These are phyloP conservation scores for Alternaria viburni DNA, from an alignment of 2,329 filamentous ascomycete genomes.

Conservation along the genomic window DNA sequence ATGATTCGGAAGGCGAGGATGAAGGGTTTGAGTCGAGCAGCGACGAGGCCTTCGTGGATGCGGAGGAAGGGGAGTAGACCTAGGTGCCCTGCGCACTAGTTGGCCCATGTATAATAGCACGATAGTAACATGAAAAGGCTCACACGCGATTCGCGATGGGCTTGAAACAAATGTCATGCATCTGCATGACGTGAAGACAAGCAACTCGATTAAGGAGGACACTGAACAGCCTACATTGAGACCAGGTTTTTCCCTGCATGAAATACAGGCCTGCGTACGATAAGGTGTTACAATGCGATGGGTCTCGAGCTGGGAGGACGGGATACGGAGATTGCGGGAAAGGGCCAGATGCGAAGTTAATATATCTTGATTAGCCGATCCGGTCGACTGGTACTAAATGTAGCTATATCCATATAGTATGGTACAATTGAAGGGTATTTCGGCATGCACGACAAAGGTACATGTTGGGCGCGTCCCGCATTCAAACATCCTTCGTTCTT, in stretches of 20 bases:
- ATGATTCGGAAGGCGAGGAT: slow-evolving; percentile 22
- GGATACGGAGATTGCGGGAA: neutral
- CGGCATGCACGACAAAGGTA: neutral
- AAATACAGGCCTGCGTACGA: no score
- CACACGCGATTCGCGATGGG: neutral
- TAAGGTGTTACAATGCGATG: no score
- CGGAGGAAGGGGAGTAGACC: neutral
- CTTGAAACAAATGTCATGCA: no score
- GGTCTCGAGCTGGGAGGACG: neutral
- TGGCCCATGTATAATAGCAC: neutral
- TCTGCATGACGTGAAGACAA: neutral
- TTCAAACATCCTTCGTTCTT: neutral
- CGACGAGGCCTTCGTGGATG: slow-evolving; percentile 10
- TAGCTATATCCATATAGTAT: slow-evolving; percentile 8
- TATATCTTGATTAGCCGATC: slow-evolving; percentile 3
- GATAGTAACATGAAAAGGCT: neutral
- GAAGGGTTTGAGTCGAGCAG: slow-evolving; percentile 3
- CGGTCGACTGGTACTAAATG: slow-evolving; percentile 14
- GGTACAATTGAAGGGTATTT: slow-evolving; percentile 10
- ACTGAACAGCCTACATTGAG: no score
- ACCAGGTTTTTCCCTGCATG: no score
- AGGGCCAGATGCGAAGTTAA: neutral
- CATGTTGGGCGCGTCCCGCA: neutral
- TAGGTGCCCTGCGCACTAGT: neutral
- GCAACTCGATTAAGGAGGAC: no score